Evolutionary conservation across 176 grass and related monocot genomes (phyloP), one percentile per base, ranked within the genome.

Genomic region (Bolboschoenus planiculmis): DNA sequence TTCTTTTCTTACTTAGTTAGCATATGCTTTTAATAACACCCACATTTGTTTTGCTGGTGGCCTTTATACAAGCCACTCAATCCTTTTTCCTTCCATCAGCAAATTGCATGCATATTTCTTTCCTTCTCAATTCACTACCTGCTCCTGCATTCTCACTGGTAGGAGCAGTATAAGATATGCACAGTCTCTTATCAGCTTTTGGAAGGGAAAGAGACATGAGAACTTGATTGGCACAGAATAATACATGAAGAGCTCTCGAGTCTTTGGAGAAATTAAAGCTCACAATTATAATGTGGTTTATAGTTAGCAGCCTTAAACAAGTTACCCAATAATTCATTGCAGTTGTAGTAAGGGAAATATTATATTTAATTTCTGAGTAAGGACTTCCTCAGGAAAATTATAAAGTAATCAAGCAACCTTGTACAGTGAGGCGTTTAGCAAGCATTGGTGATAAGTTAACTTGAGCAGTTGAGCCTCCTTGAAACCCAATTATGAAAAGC

Each of bases 401-500:
- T 40, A 30, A 0, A 81, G 74, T 20, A 87, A 85, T 40, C 21
- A 48, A n/a, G 53, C 53, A 88, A 94, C 95, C 87, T 94, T 93
- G 92, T 78, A 95, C 82, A 34, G 92, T 95, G 83, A 95, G 88
- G 61, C 90, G 84, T 50, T 80, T 87, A 37, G 89, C 85, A 78
- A 98, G 40, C 62, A 98, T 79, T 24, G 83, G 56, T 58, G 90
- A 85, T 43, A 94, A 74, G 40, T 91, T 94, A 77, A 91, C 84
- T 86, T 94, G 56, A 40, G 87, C 60, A 20, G 76, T 47, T 5
- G 58, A 21, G 10, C 92, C 92, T 31, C 92, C 92, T 86, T 87
- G 87, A 75, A 97, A 89, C 43, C 92, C 90, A 50, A 97, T 94
- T 58, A 97, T 90, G 81, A 97, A 94, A 59, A 94, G 85, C 80